Evolutionary conservation across 306 rosid species (phyloP).

Genomic region (Begonia masoniana): DNA sequence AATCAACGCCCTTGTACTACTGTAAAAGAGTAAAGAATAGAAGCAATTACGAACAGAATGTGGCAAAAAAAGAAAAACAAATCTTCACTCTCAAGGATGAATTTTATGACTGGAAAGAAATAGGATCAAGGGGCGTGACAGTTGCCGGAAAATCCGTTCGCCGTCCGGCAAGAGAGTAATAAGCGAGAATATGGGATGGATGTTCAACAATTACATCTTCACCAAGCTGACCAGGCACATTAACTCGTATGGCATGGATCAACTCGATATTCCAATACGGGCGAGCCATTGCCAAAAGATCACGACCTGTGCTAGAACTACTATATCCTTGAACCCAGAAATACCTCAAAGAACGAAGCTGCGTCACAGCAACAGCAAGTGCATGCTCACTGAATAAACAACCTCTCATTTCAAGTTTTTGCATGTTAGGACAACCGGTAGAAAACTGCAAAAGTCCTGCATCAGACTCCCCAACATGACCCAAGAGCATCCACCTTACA

Average conservation of each 20-base stretch:
- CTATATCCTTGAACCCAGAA: slow-evolving; percentile 94
- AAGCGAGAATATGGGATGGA: slow-evolving; percentile 87
- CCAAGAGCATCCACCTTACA: slow-evolving; percentile 97
- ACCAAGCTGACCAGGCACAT: slow-evolving; percentile 5
- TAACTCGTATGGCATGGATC: slow-evolving; percentile 48
- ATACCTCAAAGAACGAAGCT: slow-evolving; percentile 56
- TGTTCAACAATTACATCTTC: slow-evolving; percentile 29
- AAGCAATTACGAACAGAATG: slow-evolving; percentile 27
- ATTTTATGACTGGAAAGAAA: slow-evolving; percentile 33
- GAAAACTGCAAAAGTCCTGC: slow-evolving; percentile 68
- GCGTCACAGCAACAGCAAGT: slow-evolving; percentile 58
- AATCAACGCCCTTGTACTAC: neutral
- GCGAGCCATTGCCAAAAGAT: slow-evolving; percentile 72
- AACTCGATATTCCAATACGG: slow-evolving; percentile 89
- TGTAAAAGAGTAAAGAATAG: neutral
- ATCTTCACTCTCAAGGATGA: neutral
- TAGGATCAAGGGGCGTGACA: slow-evolving; percentile 51
- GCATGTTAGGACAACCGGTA: slow-evolving; percentile 80
- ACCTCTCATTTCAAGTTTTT: slow-evolving; percentile 85
- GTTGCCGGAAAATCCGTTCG: slow-evolving; percentile 69
- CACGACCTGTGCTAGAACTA: slow-evolving; percentile 42
- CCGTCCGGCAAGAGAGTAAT: slow-evolving; percentile 94
- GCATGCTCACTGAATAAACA: slow-evolving; percentile 89
- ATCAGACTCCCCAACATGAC: slow-evolving; percentile 79
- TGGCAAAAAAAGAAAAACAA: slow-evolving; percentile 7